phyloP scores from a whole-genome alignment of 352 stramenopile species.

The Peronospora tabacina region DNA sequence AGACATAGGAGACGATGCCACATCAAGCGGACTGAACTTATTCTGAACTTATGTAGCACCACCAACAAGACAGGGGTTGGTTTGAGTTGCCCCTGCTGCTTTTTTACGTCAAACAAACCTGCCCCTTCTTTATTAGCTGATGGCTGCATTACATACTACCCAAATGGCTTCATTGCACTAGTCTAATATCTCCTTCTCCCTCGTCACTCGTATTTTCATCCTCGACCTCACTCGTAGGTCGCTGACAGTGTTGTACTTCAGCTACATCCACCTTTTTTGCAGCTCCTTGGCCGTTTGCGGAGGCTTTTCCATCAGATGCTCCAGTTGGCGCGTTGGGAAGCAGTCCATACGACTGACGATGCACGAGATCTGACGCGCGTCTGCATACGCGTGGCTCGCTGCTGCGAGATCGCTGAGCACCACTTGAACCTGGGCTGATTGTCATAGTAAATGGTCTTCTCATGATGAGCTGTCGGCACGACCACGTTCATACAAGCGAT shows the following conservation, averaged over 20 bases:
- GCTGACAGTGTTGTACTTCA: conserved; percentile 34
- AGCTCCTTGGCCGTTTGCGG: conserved; percentile 52
- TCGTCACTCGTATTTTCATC: conserved; percentile 23
- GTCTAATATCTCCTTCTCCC: no score
- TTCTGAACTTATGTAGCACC: conserved; percentile 9
- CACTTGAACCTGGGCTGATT: conserved; percentile 65
- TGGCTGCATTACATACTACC: conserved; percentile 2
- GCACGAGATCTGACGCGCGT: conserved; percentile 51
- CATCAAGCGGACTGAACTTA: conserved; percentile 27
- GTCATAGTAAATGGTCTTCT: conserved; percentile 85
- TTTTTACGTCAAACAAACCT: no score
- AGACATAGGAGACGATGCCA: conserved; percentile 4
- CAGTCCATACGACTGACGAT: conserved; percentile 54
- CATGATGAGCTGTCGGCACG: conserved; percentile 54
- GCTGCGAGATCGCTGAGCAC: conserved; percentile 46
- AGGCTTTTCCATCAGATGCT: conserved; percentile 53
- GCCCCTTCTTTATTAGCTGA: no score
- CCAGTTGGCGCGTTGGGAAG: conserved; percentile 53
- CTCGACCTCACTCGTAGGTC: conserved; percentile 22
- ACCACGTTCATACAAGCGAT: conserved; percentile 67
- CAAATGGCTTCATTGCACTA: no score
- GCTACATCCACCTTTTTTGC: conserved; percentile 47
- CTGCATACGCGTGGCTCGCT: conserved; percentile 43
- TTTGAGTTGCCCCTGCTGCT: no score
- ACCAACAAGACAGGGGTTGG: no score